phyloP scores from a whole-genome alignment of 345 rosid species.

The Brassica juncea region DNA sequence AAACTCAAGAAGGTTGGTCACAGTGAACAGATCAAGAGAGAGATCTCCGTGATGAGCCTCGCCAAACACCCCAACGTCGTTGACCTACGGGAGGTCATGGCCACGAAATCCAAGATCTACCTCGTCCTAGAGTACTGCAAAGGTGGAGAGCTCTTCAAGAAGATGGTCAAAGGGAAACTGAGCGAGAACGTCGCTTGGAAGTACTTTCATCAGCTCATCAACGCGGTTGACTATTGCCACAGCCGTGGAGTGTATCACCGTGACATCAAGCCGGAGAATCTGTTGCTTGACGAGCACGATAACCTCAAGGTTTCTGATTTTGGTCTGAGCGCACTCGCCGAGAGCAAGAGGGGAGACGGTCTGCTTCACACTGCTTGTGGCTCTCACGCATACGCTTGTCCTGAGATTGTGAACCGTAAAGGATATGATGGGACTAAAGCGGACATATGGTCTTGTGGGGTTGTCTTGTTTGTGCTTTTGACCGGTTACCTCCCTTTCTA shows the following conservation, averaged over 20 bases:
- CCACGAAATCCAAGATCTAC: constrained; percentile 70
- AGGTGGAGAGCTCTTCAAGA: constrained; percentile 78
- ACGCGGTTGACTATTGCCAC: constrained; percentile 69
- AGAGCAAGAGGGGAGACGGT: constrained; percentile 63
- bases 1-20: constrained; percentile 61
- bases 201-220: constrained; percentile 66
- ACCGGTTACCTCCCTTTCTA: constrained; percentile 81
- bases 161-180: constrained; percentile 62
- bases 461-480: constrained; percentile 70
- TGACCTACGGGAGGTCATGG: constrained; percentile 73
- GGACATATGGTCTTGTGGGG: constrained; percentile 83
- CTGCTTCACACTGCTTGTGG: constrained; percentile 79
- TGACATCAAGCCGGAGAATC: constrained; percentile 78
- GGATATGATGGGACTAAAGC: constrained; percentile 76
- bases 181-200: constrained; percentile 63
- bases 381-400: constrained; percentile 78
- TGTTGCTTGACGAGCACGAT: constrained; percentile 70
- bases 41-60: constrained; percentile 73
- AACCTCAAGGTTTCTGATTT: constrained; percentile 75
- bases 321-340: constrained; percentile 79
- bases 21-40: constrained; percentile 67
- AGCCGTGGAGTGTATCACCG: constrained; percentile 79
- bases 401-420: constrained; percentile 66
- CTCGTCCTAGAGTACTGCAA: constrained; percentile 70
- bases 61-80: constrained; percentile 69